Base-by-base conservation (phyloP, 768 basidiomycete genomes). In the Chalciporus pseudorubinellus region DNA sequence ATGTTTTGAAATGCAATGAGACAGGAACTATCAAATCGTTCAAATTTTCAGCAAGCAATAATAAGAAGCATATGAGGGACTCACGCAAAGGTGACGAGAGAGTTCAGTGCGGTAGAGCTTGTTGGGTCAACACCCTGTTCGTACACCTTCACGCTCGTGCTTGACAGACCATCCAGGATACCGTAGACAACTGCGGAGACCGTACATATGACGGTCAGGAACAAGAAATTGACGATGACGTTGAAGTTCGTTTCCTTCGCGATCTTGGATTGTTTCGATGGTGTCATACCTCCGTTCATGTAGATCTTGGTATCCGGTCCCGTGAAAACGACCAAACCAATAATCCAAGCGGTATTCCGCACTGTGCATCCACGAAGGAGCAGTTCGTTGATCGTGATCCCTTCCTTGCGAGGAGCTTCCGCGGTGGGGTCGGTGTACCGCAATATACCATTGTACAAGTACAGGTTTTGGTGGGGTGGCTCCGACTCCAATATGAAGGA, bases 191-290 rank as follows among this genome's bases (percentile, higher is more conserved):
- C 81, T 8, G 83, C 93, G 3, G 87, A 80, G 26, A 85, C 68
- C 7, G 83, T 56, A 68, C 94, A 97, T 77, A 98, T 89, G 34
- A 79, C 45, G 38, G 85, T 65, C 50, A 98, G 75, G 53, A 97
- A 70, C 39, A 78, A 70, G 64, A 98, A 98, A 70, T 98, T 98
- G 74, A 97, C 89, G 45, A 95, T 73, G 57, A 98, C 95, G 64
- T 98, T 98, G 77, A 94, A 95, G 70, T 95, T 98, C 9, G 95
- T 98, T 76, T 98, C 95, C 73, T 84, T 89, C 74, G 98, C 94
- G 64, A 98, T 98, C 77, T 95, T 98, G 63, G 87, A 91, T 52
- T 92, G 87, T 65, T 98, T 98, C n/a, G 89, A 92, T 1, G 95
- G 94, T 1, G 93, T 98, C 13, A 85, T 87, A 18, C 95, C 94